A percentile compares a stretch with the other conserved stretches of the same genome.
Conservation (phyloP, 768 basidiomycete species). For the Paxillus ammoniavirescens region DNA sequence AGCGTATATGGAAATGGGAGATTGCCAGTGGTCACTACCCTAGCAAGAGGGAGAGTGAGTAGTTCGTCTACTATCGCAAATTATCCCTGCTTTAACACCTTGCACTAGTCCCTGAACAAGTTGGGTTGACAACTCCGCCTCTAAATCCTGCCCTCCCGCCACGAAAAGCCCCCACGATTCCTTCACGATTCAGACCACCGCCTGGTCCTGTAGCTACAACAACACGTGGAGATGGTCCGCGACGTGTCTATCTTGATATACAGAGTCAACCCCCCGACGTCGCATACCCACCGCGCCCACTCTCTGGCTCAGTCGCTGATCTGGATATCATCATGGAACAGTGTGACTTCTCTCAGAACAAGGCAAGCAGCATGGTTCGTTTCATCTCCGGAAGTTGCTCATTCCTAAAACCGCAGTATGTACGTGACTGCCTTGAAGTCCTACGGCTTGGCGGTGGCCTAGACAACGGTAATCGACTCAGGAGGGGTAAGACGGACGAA, state of each 20-base stretch:
- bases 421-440: constrained; percentile 96
- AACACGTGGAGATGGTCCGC: constrained; percentile 73
- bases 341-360: constrained; percentile 84
- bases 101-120: constrained; percentile 62
- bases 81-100: neutral
- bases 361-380: constrained; percentile 41
- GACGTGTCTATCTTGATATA: constrained; percentile 75
- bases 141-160: constrained; percentile 77
- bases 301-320: constrained; percentile 82
- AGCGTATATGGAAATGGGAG: constrained; percentile 96
- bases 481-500: constrained; percentile 73
- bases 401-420: constrained; percentile 56
- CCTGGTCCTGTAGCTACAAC: constrained; percentile 48
- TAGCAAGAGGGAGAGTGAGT: constrained; percentile 72
- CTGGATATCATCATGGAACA: constrained; percentile 88
- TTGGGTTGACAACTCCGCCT: constrained; percentile 54
- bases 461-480: constrained; percentile 73
- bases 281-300: constrained; percentile 86
- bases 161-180: constrained; percentile 42
- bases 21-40: constrained; percentile 93
- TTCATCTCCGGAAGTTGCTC: constrained; percentile 4
- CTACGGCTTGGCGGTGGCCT: constrained; percentile 88
- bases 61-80: neutral
- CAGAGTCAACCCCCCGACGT: constrained; percentile 57
- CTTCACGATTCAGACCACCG: constrained; percentile 47